phyloP scores from a whole-genome alignment of 345 rosid genomes.

The Viola odorata region DNA sequence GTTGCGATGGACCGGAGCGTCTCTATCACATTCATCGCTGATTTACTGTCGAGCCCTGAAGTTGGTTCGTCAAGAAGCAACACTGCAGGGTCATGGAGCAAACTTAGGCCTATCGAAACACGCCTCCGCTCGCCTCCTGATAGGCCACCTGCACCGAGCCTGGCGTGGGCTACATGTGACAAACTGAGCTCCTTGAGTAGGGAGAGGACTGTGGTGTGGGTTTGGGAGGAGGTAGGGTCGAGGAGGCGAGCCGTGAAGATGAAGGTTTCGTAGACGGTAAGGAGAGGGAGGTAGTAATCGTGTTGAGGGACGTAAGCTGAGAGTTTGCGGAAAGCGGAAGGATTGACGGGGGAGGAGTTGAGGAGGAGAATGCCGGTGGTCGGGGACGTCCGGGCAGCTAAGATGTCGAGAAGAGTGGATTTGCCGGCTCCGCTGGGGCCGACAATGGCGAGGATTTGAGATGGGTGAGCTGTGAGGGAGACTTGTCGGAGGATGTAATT shows the following conservation, averaged over 20 bases:
- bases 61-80: constrained; percentile 91
- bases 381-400: constrained; percentile 76
- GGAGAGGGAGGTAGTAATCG: constrained; percentile 63
- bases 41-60: constrained; percentile 77
- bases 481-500: constrained; percentile 55
- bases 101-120: constrained; percentile 78
- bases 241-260: constrained; percentile 66
- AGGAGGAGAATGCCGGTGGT: constrained; percentile 62
- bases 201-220: constrained; percentile 34
- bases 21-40: constrained; percentile 71
- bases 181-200: constrained; percentile 63
- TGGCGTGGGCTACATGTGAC: constrained; percentile 46
- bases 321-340: constrained; percentile 74
- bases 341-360: constrained; percentile 63
- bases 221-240: constrained; percentile 34
- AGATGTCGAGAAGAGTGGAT: constrained; percentile 88
- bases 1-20: constrained; percentile 56
- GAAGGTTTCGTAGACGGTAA: constrained; percentile 78
- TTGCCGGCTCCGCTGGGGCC: constrained; percentile 98
- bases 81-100: constrained; percentile 80
- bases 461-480: constrained; percentile 66
- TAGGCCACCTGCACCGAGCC: constrained; percentile 43
- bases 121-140: constrained; percentile 88
- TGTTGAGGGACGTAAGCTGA: constrained; percentile 91
- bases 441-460: constrained; percentile 86